Evolutionary conservation across 257 asterid genomes (phyloP).

Genomic region (Cynanchum wilfordii): DNA sequence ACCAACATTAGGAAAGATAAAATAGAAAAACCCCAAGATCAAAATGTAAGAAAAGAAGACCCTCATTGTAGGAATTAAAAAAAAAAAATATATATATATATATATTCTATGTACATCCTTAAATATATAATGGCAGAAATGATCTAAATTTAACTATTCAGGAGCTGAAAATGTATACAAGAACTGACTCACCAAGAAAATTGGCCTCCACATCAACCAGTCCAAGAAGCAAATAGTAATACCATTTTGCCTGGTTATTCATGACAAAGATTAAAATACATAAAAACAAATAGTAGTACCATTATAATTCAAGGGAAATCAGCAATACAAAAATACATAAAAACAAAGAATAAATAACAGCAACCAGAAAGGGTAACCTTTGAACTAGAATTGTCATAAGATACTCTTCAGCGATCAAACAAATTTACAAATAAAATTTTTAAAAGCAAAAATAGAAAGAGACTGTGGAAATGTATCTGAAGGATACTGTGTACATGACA

Average conservation of each 20-base stretch:
- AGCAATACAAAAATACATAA: constrained; percentile 9
- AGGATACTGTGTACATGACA: no score
- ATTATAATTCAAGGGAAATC: constrained; percentile 38
- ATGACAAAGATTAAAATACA: no score
- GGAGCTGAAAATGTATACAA: constrained; percentile 3
- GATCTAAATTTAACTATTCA: neutral
- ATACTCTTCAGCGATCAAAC: neutral
- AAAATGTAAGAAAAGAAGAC: neutral
- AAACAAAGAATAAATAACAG: neutral
- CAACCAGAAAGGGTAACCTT: neutral
- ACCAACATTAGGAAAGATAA: neutral
- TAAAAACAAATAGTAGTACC: constrained; percentile 38
- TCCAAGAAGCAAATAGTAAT: constrained; percentile 76
- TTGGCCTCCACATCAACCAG: constrained; percentile 91
- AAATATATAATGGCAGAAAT: neutral
- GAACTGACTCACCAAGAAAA: constrained; percentile 63
- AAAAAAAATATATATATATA: neutral
- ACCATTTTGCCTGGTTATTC: constrained; percentile 40
- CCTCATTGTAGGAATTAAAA: neutral
- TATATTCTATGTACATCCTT: neutral
- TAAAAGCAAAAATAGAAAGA: no score
- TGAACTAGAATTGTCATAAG: neutral
- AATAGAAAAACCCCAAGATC: neutral
- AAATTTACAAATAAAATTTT: no score
- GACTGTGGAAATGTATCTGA: no score